Evolutionary conservation across 805 yeast genomes (phyloP), one percentile per base, ranked within the genome.

Genomic region (Lachancea cidri): DNA sequence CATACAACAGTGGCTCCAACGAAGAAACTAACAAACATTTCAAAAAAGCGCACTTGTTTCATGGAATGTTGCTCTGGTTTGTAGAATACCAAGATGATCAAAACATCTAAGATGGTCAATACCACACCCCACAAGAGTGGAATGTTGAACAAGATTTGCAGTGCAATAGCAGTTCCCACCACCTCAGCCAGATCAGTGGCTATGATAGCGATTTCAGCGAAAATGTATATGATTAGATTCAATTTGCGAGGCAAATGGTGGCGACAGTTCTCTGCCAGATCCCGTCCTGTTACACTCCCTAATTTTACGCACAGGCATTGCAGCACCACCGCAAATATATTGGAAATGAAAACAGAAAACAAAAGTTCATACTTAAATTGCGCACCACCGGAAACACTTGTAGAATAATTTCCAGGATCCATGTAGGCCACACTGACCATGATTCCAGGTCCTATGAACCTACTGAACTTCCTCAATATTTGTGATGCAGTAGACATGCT

Each of bases 401-500:
- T 86, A 9, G 96, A 84, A 64, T 91, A 91, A 63, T 93, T 91
- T 2, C 98, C 98, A 0, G 98, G 98, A 56, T 91, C 98, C 87
- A 93, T 86, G 57, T 89, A 93, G 0, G 97, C 94, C 33, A 91
- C 96, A n/a, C 88, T 74, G 15, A 91, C 94, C 94, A 91, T 78
- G 34, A 93, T 70, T 0, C 98, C 98, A 0, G 98, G 98, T 0
- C 98, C 98, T 6, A 91, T 70, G 56, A 84, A 85, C 47, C 71
- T 65, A 38, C 68, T 60, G 59, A 81, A 84, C 53, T 80, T 82
- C 31, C 45, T 43, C 29, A 57, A 35, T 51, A 52, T 20, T 17
- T 47, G 46, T 8, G 20, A 9, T 29, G 31, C 34, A 17, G 20
- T 32, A 35, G 36, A 18, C 14, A 22, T 22, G 11, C 27, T 22